Base-by-base conservation (phyloP, 768 basidiomycete species). In the Gloeophyllum trabeum region DNA sequence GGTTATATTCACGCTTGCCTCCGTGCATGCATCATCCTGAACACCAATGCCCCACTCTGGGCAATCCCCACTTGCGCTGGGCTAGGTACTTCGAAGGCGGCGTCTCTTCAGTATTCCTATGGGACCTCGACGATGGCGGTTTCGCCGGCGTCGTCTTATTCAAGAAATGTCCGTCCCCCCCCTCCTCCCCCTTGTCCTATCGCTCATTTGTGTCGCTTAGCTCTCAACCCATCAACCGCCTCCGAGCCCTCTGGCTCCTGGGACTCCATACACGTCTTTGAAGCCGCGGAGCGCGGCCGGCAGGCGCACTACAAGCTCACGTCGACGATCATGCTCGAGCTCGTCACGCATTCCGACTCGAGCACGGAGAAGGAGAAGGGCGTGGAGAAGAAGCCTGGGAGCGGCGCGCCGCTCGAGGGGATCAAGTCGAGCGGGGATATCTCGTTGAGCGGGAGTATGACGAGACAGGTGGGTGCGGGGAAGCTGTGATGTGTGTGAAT, bases 261-360 rank as follows among this genome's bases (percentile, higher is more conserved):
- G 96, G 93, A 99, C 57, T 94, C 92, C 2, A 90, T 99, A 47
- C 96, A 99, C 56, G 94, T 98, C 41, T 97, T 99, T 51, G 96
- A 99, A 61, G 75, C 86, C 2, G 71, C 76, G n/a, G 92, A 96
- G 56, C 78, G 92, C 35, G 92, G 87, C 4, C 74, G 94, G 39
- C 80, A 86, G 51, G 92, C 94, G 3, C 90, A 90, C 53, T 99
- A 98, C 66, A 97, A 97, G 63, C 70, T 99, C 41, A 98, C 96
- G 2, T 93, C 90, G 34, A 98, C 96, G 2, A 76, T 98, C 42
- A 94, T 98, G 89, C 79, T 99, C 14, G 87, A 92, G 50, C 76
- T 99, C 22, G 67, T 83, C 40, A 82, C 79, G 24, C 70, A 43
- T 42, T 48, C 42, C 43, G 57, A 47, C 19, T 47, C 57, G 3